Evolutionary conservation across 495 filamentous ascomycete species (phyloP).

Genomic region (Xylaria sp.): DNA sequence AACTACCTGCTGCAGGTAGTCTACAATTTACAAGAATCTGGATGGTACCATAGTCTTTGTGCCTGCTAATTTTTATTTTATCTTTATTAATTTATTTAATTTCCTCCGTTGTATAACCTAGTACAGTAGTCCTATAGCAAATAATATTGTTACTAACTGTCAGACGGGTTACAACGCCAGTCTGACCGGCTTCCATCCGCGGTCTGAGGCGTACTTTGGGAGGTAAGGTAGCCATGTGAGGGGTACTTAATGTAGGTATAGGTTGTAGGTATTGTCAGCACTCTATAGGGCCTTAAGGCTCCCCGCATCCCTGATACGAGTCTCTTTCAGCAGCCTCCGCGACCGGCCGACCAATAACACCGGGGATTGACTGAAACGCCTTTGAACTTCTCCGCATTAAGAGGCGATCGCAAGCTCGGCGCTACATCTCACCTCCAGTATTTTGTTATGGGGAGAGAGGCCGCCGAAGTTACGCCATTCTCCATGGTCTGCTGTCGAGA

Average conservation of each 20-base stretch:
- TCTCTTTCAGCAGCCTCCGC: slow-evolving; percentile 8
- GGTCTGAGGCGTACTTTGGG: slow-evolving; percentile 13
- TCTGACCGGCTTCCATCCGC: slow-evolving; percentile 25
- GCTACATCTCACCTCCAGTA: neutral
- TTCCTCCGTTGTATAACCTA: neutral
- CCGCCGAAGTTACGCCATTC: slow-evolving; percentile 25
- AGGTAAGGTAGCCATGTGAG: neutral
- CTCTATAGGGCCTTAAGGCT: neutral
- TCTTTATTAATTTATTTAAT: neutral
- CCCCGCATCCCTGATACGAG: neutral
- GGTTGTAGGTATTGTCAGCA: neutral
- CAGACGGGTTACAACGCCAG: slow-evolving; percentile 24
- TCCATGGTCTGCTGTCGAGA: slow-evolving; percentile 6
- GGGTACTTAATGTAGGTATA: neutral
- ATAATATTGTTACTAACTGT: neutral
- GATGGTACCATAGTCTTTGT: neutral
- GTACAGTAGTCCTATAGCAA: neutral
- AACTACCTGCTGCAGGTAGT: neutral
- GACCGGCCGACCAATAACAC: neutral
- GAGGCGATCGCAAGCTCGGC: neutral
- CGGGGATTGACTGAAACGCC: neutral
- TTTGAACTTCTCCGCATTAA: neutral
- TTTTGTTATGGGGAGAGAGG: neutral
- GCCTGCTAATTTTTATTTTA: neutral
- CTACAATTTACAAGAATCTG: neutral